Conservation (phyloP, 352 stramenopile species). For the Pythium dissotocum region DNA sequence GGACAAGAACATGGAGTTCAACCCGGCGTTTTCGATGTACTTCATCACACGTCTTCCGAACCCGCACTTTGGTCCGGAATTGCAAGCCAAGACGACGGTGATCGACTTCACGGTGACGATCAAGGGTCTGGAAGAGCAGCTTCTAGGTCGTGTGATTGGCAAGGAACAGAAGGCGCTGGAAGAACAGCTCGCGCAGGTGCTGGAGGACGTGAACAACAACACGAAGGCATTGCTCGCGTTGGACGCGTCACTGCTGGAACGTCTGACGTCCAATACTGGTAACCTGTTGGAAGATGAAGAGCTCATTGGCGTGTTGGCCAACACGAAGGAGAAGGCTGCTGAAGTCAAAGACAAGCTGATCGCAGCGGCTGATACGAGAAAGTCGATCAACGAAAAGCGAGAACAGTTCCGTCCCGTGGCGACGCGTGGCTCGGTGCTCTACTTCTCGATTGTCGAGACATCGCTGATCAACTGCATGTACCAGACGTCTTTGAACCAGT, state of each 20-base stretch:
- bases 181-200: conserved; percentile 97
- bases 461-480: conserved; percentile 99
- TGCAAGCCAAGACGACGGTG: conserved; percentile 98
- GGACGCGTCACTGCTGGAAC: conserved; percentile 95
- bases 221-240: conserved; percentile 96
- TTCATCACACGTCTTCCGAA: conserved; percentile 98
- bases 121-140: conserved; percentile 96
- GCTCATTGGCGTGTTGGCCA: conserved; percentile 97
- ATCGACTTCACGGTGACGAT: conserved; percentile 99
- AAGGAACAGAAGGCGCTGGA: conserved; percentile 98
- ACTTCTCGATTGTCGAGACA: conserved; percentile 99
- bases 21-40: conserved; percentile 97
- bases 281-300: conserved; percentile 99
- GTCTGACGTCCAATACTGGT: conserved; percentile 96
- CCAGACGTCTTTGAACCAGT: conserved; percentile 98
- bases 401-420: conserved; percentile 98
- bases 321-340: conserved; percentile 98
- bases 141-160: conserved; percentile 97
- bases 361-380: conserved; percentile 95
- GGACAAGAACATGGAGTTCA: conserved; percentile 99
- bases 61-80: conserved; percentile 96
- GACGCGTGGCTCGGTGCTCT: conserved; percentile 96
- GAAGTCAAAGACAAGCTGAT: conserved; percentile 98
- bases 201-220: conserved; percentile 98
- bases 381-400: conserved; percentile 98